phyloP scores from a whole-genome alignment of 768 basidiomycete species.

The Russula sp. region DNA sequence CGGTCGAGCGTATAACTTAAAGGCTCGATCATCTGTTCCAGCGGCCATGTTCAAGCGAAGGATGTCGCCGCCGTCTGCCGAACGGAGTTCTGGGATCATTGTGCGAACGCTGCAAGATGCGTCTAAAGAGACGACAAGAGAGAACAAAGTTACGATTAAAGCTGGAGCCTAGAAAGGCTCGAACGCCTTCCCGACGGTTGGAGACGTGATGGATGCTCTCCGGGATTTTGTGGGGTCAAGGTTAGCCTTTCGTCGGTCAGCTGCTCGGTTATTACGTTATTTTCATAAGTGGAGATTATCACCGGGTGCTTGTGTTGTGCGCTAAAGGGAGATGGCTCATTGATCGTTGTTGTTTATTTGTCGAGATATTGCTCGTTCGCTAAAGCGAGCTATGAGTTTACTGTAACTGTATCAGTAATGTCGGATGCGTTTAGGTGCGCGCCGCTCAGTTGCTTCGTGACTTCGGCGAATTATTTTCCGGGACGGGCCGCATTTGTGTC shows the following conservation, averaged over 20 bases:
- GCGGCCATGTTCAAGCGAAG: constrained; percentile 37
- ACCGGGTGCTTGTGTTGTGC: not conserved
- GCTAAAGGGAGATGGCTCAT: not conserved
- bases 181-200: constrained; percentile 8
- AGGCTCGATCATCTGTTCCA: constrained; percentile 1
- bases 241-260: not conserved
- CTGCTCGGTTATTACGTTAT: too few relatives aligned
- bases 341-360: not conserved
- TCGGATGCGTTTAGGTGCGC: too few relatives aligned
- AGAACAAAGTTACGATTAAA: constrained; percentile 46
- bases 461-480: too few relatives aligned
- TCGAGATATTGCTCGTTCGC: too few relatives aligned
- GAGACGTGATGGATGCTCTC: constrained; percentile 2
- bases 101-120: constrained; percentile 46
- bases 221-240: not conserved
- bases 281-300: not conserved
- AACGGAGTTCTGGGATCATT: constrained; percentile 34
- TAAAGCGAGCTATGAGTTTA: too few relatives aligned
- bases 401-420: too few relatives aligned
- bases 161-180: constrained; percentile 40
- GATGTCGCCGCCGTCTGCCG: constrained; percentile 42
- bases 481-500: too few relatives aligned
- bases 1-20: not conserved
- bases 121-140: constrained; percentile 47
- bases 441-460: too few relatives aligned